A percentile compares a stretch with the other conserved stretches of the same genome.
phyloP scores from a whole-genome alignment of 2,329 filamentous ascomycete species.

The Blumeria hordei region DNA sequence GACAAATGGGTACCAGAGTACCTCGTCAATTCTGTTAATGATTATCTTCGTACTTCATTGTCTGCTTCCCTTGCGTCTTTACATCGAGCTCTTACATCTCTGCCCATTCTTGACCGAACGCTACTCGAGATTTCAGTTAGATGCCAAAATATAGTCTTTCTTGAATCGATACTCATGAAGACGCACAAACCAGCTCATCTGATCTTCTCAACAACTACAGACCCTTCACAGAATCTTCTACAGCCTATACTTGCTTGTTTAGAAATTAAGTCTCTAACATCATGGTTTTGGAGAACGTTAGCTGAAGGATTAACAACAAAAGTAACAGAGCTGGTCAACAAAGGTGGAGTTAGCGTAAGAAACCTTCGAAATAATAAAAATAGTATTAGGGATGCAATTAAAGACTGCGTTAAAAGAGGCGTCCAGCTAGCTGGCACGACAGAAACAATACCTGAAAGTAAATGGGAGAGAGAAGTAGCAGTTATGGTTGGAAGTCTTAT shows the following conservation, averaged over 20 bases:
- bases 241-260: constrained; percentile 51
- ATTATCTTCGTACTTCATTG: constrained; percentile 58
- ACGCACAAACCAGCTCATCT: constrained; percentile 47
- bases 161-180: constrained; percentile 52
- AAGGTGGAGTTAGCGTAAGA: constrained; percentile 63
- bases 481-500: constrained; percentile 82
- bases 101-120: constrained; percentile 62
- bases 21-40: constrained; percentile 53
- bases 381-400: constrained; percentile 49
- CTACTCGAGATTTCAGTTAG: constrained; percentile 58
- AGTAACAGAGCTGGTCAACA: constrained; percentile 62
- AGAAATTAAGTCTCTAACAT: constrained; percentile 67
- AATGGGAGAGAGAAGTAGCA: constrained; percentile 77
- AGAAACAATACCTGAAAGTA: constrained; percentile 24
- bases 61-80: constrained; percentile 57
- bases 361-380: constrained; percentile 56
- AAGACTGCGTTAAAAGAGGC: constrained; percentile 62
- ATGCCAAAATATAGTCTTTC: constrained; percentile 76
- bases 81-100: constrained; percentile 48
- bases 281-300: constrained; percentile 82
- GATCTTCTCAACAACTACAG: constrained; percentile 21
- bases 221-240: constrained; percentile 28
- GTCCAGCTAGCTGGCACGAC: constrained; percentile 30
- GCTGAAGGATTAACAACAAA: constrained; percentile 52
- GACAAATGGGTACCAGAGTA: constrained; percentile 31